A percentile compares a stretch with the other conserved stretches of the same genome.
These are phyloP conservation scores for Dacryopinax spathularia DNA, from an alignment of 768 basidiomycete species.

Conservation along the genomic window DNA sequence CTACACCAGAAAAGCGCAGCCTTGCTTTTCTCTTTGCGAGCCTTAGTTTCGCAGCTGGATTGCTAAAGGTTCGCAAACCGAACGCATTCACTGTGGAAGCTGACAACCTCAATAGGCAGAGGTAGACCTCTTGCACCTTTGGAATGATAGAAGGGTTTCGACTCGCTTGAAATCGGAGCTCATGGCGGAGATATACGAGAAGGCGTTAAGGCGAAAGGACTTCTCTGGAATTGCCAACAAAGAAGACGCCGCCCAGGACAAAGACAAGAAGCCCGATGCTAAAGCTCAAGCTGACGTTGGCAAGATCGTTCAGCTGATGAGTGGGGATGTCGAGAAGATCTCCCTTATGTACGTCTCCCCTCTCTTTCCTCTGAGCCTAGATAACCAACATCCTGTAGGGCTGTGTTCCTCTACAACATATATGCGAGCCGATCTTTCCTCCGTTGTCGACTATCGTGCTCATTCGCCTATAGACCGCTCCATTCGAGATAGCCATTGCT, in stretches of 20 bases:
- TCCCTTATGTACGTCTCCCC: neutral
- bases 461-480: conserved; percentile 28
- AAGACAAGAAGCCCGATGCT: conserved; percentile 18
- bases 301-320: conserved; percentile 84
- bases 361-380: conserved; percentile 26
- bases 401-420: conserved; percentile 37
- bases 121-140: conserved; percentile 60
- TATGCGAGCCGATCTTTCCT: conserved; percentile 39
- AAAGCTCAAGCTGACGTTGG: conserved; percentile 52
- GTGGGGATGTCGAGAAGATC: conserved; percentile 35
- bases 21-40: conserved; percentile 66
- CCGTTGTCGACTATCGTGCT: conserved; percentile 9
- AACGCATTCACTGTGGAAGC: conserved; percentile 10
- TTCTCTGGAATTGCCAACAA: conserved; percentile 61
- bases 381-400: conserved; percentile 37
- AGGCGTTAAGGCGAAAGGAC: conserved; percentile 68
- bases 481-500: conserved; percentile 65
- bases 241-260: conserved; percentile 21
- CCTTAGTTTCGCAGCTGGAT: conserved; percentile 49
- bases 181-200: conserved; percentile 79
- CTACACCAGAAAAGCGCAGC: conserved; percentile 38
- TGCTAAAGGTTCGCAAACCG: conserved; percentile 35
- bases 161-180: conserved; percentile 64
- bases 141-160: conserved; percentile 62
- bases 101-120: conserved; percentile 25